Percentiles rank a stretch among this genome's conserved stretches.
Evolutionary conservation across 2,329 filamentous ascomycete species (phyloP).

Genomic region (Pseudodiploospora longispora): DNA sequence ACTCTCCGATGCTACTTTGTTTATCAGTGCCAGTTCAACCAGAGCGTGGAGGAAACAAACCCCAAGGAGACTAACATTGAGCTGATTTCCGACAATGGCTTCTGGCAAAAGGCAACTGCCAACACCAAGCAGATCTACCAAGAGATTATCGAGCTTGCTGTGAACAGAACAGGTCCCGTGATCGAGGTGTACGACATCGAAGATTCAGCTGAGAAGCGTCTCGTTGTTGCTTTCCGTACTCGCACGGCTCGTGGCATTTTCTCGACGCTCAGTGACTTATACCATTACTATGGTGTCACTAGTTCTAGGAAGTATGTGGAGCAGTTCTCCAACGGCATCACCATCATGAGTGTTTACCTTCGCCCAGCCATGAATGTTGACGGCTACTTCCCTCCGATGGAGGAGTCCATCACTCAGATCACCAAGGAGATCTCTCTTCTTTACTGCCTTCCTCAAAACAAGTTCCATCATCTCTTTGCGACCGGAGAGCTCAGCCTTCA

Average conservation of each 20-base stretch:
- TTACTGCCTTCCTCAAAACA: slow-evolving; percentile 97
- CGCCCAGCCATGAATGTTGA: slow-evolving; percentile 57
- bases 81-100: slow-evolving; percentile 84
- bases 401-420: slow-evolving; percentile 95
- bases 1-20: slow-evolving; percentile 97
- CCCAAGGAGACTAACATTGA: slow-evolving; percentile 82
- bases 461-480: slow-evolving; percentile 84
- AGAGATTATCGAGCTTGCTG: slow-evolving; percentile 80
- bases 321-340: slow-evolving; percentile 98
- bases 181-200: slow-evolving; percentile 98
- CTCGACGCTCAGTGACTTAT: slow-evolving; percentile 88
- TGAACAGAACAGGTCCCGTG: slow-evolving; percentile 80
- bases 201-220: slow-evolving; percentile 79
- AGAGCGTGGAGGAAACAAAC: slow-evolving; percentile 59
- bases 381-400: slow-evolving; percentile 65
- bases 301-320: slow-evolving; percentile 96
- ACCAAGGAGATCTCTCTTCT: slow-evolving; percentile 96
- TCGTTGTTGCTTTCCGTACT: slow-evolving; percentile 91
- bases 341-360: slow-evolving; percentile 92
- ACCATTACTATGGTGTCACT: slow-evolving; percentile 97
- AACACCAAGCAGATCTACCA: slow-evolving; percentile 97
- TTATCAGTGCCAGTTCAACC: slow-evolving; percentile 89
- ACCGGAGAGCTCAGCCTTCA: slow-evolving; percentile 82
- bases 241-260: slow-evolving; percentile 89
- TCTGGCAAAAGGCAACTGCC: slow-evolving; percentile 88